A percentile compares a stretch with the other conserved stretches of the same genome.
These are phyloP conservation scores for Rehmannia glutinosa DNA, from an alignment of 257 asterid species.

Conservation along the genomic window DNA sequence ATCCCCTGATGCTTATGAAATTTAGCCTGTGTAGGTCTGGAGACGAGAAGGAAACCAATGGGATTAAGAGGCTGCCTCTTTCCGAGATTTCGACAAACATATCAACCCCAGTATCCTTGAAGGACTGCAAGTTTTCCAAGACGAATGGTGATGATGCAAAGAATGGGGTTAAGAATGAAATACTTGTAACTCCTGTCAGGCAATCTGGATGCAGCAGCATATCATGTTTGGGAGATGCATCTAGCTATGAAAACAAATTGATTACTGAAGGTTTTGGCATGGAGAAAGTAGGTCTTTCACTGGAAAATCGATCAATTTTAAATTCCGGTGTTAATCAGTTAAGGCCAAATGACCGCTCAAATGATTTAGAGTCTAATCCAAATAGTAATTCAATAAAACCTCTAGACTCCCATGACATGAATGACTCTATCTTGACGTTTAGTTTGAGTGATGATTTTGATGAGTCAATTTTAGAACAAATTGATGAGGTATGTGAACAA, in stretches of 20 bases:
- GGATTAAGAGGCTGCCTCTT: slow-evolving; percentile 50
- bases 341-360: slow-evolving; percentile 32
- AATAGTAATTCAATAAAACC: slow-evolving; percentile 35
- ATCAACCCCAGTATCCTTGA: slow-evolving; percentile 21
- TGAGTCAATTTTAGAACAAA: slow-evolving; percentile 65
- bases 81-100: slow-evolving; percentile 44
- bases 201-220: slow-evolving; percentile 16
- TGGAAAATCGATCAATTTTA: slow-evolving; percentile 17
- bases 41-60: slow-evolving; percentile 31
- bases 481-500: slow-evolving; percentile 72
- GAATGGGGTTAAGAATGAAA: slow-evolving; percentile 20
- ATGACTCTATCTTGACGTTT: slow-evolving; percentile 22
- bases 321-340: slow-evolving; percentile 32
- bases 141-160: slow-evolving; percentile 13
- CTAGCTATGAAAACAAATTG: slow-evolving; percentile 13
- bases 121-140: slow-evolving; percentile 15
- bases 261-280: slow-evolving; percentile 21
- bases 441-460: slow-evolving; percentile 60
- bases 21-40: slow-evolving; percentile 33
- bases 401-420: slow-evolving; percentile 19
- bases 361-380: slow-evolving; percentile 15
- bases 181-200: slow-evolving; percentile 22
- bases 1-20: neutral
- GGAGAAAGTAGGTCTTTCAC: slow-evolving; percentile 10
- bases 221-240: slow-evolving; percentile 11